Evolutionary conservation across 495 filamentous ascomycete species (phyloP), one percentile per base, ranked within the genome.

Genomic region (Ascobolus immersus): DNA sequence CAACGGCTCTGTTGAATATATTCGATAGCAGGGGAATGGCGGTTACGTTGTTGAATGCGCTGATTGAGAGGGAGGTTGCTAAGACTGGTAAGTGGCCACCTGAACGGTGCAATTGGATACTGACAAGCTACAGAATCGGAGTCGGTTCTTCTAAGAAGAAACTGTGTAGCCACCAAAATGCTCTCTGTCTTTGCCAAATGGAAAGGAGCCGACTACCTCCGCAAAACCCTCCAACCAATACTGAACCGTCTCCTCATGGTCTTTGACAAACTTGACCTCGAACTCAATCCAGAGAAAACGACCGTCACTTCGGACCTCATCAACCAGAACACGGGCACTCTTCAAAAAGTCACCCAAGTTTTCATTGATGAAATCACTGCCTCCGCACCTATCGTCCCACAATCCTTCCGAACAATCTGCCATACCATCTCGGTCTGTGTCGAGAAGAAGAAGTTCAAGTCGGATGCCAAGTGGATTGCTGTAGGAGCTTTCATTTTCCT

Each of bases 401-500:
- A 61, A 10, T 62, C 66, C 17, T 73, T 73, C 44, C 53, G 64
- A 23, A 67, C 61, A 39, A 72, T 73, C 23, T 73, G 69, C 43
- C 64, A 56, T 40, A 69, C 67, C 32, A 71, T 73, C 38, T 62
- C 63, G 9, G 40, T 51, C 10, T 59, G 66, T 20, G 66, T 71
- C 4, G 55, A 62, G 51, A 55, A 53, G 7, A 54, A 63, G 19
- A 72, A 71, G 35, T 64, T 61, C 10, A n/a, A n/a, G n/a, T n/a
- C n/a, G n/a, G 67, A 72, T 14, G 67, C 69, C n/a, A 73, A 71
- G 47, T 73, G 69, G 41, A 73, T 67, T 2, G 69, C 69, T 21
- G 69, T 73, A 22, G 69, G 69, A 1, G 66, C 69, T 1, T 73
- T 73, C 43, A 69, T 73, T 35, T 73, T 73, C 42, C 52, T 73